These are phyloP conservation scores for Pholiota microspora DNA, from an alignment of 768 basidiomycete genomes.

Conservation along the genomic window DNA sequence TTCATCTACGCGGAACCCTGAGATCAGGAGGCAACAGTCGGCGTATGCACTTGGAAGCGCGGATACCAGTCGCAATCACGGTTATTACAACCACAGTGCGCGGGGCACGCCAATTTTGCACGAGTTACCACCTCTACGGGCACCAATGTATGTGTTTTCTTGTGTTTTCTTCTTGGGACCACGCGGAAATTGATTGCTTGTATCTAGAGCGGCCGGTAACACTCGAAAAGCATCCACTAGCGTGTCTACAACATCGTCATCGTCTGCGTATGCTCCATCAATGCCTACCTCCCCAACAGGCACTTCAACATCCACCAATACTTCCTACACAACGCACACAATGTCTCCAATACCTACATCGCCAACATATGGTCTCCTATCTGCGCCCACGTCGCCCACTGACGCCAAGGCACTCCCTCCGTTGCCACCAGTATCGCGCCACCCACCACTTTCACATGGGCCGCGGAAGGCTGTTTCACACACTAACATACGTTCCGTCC, in stretches of 20 bases:
- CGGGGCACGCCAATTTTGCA: neutral
- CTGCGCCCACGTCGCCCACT: neutral
- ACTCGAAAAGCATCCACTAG: neutral
- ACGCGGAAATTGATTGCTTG: neutral
- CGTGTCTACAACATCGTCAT: neutral
- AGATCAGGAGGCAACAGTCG: neutral
- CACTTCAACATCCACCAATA: neutral
- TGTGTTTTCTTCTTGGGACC: neutral
- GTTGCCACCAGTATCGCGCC: neutral
- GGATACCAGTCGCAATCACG: neutral
- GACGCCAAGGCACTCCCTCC: conserved; percentile 4
- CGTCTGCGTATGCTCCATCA: neutral
- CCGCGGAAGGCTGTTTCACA: conserved; percentile 11
- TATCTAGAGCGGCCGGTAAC: neutral
- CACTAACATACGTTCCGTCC: neutral
- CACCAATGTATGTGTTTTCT: neutral
- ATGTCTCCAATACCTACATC: neutral
- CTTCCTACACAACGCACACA: neutral
- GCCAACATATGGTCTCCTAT: neutral
- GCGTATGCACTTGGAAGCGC: neutral
- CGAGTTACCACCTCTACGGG: neutral
- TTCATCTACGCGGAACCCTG: neutral
- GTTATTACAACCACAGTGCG: neutral
- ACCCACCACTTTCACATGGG: neutral
- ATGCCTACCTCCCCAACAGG: neutral